Base-by-base conservation (phyloP, 2,329 filamentous ascomycete species). In the Nannizziopsis barbatae region DNA sequence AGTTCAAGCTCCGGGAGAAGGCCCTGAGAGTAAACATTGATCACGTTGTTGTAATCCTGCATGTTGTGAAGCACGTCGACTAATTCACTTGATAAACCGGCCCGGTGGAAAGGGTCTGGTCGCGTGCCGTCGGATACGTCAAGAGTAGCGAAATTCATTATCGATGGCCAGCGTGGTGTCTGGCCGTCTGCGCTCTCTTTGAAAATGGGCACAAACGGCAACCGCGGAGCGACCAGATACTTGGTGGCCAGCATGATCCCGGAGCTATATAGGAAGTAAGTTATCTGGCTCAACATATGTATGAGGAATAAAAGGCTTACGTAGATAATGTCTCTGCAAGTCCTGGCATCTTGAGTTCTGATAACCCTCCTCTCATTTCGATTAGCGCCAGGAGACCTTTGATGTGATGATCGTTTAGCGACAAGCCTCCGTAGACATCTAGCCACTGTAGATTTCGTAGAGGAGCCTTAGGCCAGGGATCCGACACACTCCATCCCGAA, bases 271-370 rank as follows among this genome's bases (percentile, higher is more conserved):
- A 20, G 30, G 12, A 5, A 22, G 45, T 43, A 27, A 27, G 22
- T 43, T 3, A 33, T 2, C 15, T n/a, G 17, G 15, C 15, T 11
- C n/a, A 3, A 40, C 4, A 11, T n/a, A 15, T n/a, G 37, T 20
- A 17, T 15, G 12, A n/a, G n/a, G n/a, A n/a, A n/a, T n/a, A n/a
- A n/a, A n/a, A n/a, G n/a, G n/a, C 62, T 52, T 59, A 68, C 65
- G 65, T 66, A n/a, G 60, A 65, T 20, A 70, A 55, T 0, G 62
- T 61, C 31, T 64, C 57, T 6, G 63, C 61, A 22, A 69, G 50
- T 2, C 67, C 66, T 7, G 62, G 61, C 15, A 66, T 54, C 31
- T 57, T 57, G 30, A 70, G 59, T 10, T 63, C 60, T 4, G 58
- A 51, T 7, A 70, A 48, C 0, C 67, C 67, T 5, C 67, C 67